Conservation (phyloP, 768 basidiomycete genomes). For the Boletus sensibilis region DNA sequence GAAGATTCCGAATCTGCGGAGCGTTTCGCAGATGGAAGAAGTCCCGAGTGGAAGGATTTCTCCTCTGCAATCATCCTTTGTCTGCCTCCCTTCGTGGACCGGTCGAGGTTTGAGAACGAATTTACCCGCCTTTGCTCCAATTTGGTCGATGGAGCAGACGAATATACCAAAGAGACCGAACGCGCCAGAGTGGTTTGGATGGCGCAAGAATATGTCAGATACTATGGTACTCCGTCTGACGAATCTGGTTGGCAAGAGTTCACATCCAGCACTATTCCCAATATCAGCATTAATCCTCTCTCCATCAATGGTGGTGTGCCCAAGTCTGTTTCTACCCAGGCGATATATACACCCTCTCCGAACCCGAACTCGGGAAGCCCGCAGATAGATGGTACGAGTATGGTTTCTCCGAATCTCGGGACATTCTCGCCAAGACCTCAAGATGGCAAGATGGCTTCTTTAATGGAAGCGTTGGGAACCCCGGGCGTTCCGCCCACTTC, state of each 20-base stretch:
- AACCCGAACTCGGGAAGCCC: constrained; percentile 33
- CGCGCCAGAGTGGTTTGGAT: constrained; percentile 60
- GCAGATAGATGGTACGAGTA: constrained; percentile 6
- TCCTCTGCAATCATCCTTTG: constrained; percentile 59
- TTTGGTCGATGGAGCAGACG: constrained; percentile 56
- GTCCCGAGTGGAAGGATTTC: constrained; percentile 58
- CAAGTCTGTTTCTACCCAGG: constrained; percentile 51
- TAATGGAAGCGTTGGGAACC: constrained; percentile 45
- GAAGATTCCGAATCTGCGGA: constrained; percentile 16
- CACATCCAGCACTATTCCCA: constrained; percentile 50
- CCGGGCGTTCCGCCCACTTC: constrained; percentile 11
- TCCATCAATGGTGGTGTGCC: constrained; percentile 36
- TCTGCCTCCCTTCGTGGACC: constrained; percentile 56
- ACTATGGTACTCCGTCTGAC: constrained; percentile 55
- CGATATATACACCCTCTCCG: constrained; percentile 51
- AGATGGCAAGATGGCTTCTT: constrained; percentile 41
- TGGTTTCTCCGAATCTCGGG: constrained; percentile 43
- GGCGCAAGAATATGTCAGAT: constrained; percentile 60
- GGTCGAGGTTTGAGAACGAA: constrained; percentile 64
- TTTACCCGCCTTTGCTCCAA: constrained; percentile 64
- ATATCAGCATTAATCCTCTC: constrained; percentile 27
- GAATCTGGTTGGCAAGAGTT: constrained; percentile 56
- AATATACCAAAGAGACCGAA: constrained; percentile 37
- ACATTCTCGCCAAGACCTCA: constrained; percentile 57
- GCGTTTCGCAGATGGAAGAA: constrained; percentile 20